phyloP scores from a whole-genome alignment of 192 early-diverging fungal genomes.

The Coemansia sp. region DNA sequence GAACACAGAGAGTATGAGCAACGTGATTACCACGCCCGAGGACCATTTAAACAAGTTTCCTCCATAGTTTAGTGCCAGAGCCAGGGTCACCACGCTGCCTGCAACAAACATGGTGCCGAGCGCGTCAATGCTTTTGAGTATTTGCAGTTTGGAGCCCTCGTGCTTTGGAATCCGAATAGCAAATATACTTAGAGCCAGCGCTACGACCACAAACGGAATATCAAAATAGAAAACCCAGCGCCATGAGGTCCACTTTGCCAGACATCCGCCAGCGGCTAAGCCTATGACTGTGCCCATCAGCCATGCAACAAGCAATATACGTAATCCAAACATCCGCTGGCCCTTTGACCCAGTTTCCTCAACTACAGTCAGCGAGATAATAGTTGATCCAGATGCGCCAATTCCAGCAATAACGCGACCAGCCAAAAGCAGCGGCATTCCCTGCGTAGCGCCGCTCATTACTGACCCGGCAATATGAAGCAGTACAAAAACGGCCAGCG shows the following conservation, averaged over 20 bases:
- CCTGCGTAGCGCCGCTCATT: constrained; percentile 53
- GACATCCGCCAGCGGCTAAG: constrained; percentile 56
- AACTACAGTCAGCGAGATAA: constrained; percentile 56
- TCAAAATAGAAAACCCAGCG: constrained; percentile 58
- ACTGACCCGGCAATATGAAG: constrained; percentile 44
- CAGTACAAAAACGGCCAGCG: constrained; percentile 18
- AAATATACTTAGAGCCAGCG: constrained; percentile 36
- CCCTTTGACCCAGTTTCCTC: constrained; percentile 29
- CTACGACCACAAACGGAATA: constrained; percentile 25
- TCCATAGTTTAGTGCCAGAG: constrained; percentile 61
- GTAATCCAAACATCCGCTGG: constrained; percentile 30
- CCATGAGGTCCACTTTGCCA: constrained; percentile 42
- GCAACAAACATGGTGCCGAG: constrained; percentile 51
- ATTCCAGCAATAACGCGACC: constrained; percentile 54
- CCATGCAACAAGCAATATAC: constrained; percentile 31
- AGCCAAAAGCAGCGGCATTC: constrained; percentile 58
- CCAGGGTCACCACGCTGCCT: constrained; percentile 43
- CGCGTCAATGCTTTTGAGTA: constrained; percentile 54
- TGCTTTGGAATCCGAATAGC: constrained; percentile 8
- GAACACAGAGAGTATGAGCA: constrained; percentile 54
- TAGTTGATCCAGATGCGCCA: constrained; percentile 46
- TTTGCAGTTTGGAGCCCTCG: constrained; percentile 12
- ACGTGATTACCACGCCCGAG: constrained; percentile 57
- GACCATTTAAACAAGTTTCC: constrained; percentile 65
- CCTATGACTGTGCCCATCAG: constrained; percentile 58